Evolutionary conservation across 345 rosid species (phyloP), one percentile per base, ranked within the genome.

Genomic region (Excoecaria cochinchinensis): DNA sequence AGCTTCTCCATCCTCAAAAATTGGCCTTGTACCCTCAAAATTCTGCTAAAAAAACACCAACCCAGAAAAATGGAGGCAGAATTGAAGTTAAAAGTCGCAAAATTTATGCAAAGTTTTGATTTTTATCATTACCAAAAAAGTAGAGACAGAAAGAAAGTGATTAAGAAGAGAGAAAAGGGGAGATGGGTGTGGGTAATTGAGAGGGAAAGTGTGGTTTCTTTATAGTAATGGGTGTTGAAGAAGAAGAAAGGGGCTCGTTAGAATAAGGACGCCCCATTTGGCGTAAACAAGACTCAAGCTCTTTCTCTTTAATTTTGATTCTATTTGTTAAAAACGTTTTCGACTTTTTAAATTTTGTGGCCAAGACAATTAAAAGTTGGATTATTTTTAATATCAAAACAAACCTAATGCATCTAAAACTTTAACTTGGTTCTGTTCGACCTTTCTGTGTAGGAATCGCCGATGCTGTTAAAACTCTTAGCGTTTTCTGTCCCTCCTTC

Each of bases 201-300:
- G 82, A 81, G 72, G 81, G 76, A 80, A 82, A 77, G 82, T 59
- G 73, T 68, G 78, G 65, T 71, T 81, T 75, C 83, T 70, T 82
- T 87, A 85, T 87, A 81, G 85, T 68, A 76, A 83, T 69, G 82
- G 85, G 70, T 61, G 76, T 70, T 40, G 61, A 66, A 57, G 55
- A 69, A 42, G 24, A 15, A 66, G 36, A 44, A 40, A 46, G 46
- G 36, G 40, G 36, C 3, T 31, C 6, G 64, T 52, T 1, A 74
- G 83, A 80, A 73, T 62, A 77, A 72, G 79, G 87, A 80, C 79
- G 89, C 81, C 81, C 69, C 77, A 36, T 70, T 78, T 91, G 83
- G 96, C 93, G 96, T 91, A 80, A 88, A 88, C 85, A 0, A 88
- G 82, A 91, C 93, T 91, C 93, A 82, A 91, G 14, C 83, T 67